Base-by-base conservation (phyloP, 176 grass and related monocot species). In the Rhynchospora breviuscula region DNA sequence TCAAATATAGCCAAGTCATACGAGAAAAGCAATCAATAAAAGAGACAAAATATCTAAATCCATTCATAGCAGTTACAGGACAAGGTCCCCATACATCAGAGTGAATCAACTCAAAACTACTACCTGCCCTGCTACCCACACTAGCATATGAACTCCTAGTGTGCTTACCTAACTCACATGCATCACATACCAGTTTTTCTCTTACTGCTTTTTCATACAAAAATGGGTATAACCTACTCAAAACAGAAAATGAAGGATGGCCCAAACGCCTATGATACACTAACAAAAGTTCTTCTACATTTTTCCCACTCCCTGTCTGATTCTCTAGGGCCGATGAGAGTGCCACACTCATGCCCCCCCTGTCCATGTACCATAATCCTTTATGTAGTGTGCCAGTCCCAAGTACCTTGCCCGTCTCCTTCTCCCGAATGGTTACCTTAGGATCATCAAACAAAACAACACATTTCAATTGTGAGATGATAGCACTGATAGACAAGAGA, bases 61-160 rank as follows among this genome's bases (percentile, higher is more conserved):
- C 22, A 64, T 82, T 25, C 23, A 14, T 15, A 82, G 79, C 62
- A n/a, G 58, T 43, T 23, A 45, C 18, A 17, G 79, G 11, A 40
- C 7, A 21, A 8, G 23, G 59, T 14, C 79, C 79, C 79, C 79
- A 66, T 46, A 82, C 81, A 83, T 83, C 43, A 10, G 81, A 73
- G 17, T 73, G 81, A 4, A 84, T n/a, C 45, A 84, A 84, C 1
- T 70, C 22, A 84, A 84, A 84, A 21, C 3, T 5, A 33, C 26
- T 33, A 5, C 4, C 0, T 2, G 6, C 46, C 13, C 7, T 26
- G 46, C 15, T 18, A 18, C 29, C 77, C 7, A 6, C 13, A 43
- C 1, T 60, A 15, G 3, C 4, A 44, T 46, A 82, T 4, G 59
- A 23, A 1, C 19, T 61, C 3, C 59, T 17, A 3, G 79, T 82